Base-by-base conservation (phyloP, 192 early-diverging fungal genomes). In the Coemansia aciculifera region DNA sequence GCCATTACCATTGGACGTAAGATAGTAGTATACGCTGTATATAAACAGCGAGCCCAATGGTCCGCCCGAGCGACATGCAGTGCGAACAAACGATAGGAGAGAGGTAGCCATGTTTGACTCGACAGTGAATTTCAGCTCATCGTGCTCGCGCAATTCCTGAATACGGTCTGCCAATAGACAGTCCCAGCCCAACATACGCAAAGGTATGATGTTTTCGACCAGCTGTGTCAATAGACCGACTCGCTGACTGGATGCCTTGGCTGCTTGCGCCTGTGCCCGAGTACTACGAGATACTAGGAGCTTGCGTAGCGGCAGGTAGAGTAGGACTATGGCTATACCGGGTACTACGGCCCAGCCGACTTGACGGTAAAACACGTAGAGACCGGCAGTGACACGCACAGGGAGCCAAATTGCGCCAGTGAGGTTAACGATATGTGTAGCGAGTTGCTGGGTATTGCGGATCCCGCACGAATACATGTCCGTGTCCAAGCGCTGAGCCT, bases 321-420 rank as follows among this genome's bases (percentile, higher is more conserved):
- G 24, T 3, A 76, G 39, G 0, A 65, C 60, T 2, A 57, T 64
- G 6, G 61, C 63, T 1, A 76, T 61, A 12, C 78, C 78, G 0
- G 78, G 69, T 0, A 52, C 21, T 2, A 76, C 52, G 0, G 74
- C 70, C 74, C 78, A 81, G 13, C 78, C 78, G 10, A 81, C 71
- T 15, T 81, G 78, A 1, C 67, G 15, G 34, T 81, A 76, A 24
- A 81, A 81, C 8, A 81, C 67, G 17, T 67, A 75, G 1, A 76
- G 51, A 0, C 74, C 71, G 0, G 59, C 66, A 0, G 39, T 5
- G 5, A 81, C 63, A 3, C 78, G 66, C n/a, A 73, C 15, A 0
- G 78, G 78, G 11, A 67, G 46, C 74, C 78, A 81, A 3, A 76
- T 13, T 13, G 51, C 32, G 27, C 60, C 59, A 2, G 54, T 42